Conservation (phyloP, 129 eudicot genomes). For the Rutidosis leptorrhynchoides region DNA sequence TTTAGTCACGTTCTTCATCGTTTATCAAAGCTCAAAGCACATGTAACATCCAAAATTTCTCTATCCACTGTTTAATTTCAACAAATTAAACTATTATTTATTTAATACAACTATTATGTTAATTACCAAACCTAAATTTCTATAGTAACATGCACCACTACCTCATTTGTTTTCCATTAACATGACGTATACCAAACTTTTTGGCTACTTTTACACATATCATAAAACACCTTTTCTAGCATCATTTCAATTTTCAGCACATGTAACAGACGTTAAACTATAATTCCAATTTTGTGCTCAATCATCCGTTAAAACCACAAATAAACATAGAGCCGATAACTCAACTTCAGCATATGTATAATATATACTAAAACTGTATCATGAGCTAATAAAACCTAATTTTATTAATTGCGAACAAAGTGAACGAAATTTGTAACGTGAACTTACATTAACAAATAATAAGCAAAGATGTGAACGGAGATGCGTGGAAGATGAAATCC, state of each 20-base stretch:
- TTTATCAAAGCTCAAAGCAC: conserved; percentile 36
- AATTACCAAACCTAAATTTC: background rate
- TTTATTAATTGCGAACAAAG: conserved; percentile 6
- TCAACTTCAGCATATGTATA: background rate
- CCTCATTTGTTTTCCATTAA: background rate
- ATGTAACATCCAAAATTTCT: conserved; percentile 33
- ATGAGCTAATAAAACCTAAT: background rate
- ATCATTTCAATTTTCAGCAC: conserved; percentile 8
- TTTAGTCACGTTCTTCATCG: conserved; percentile 50
- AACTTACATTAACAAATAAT: conserved; percentile 19
- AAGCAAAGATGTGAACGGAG: conserved; percentile 12
- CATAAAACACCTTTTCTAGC: conserved; percentile 2
- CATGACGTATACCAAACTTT: background rate
- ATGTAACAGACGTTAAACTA: conserved; percentile 7
- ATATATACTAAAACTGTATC: background rate
- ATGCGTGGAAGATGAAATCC: conserved; percentile 13
- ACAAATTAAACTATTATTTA: background rate
- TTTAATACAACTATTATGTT: conserved; percentile 1
- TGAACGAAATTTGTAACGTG: conserved; percentile 8
- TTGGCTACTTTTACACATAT: conserved; percentile 15
- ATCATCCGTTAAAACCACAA: background rate
- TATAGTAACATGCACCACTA: conserved; percentile 13
- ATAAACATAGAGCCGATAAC: background rate
- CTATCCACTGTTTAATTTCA: background rate
- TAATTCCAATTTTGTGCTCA: background rate